A percentile compares a stretch with the other conserved stretches of the same genome.
These are phyloP conservation scores for Petasospora rhodanensis DNA, from an alignment of 1,139 yeast species.

Conservation along the genomic window DNA sequence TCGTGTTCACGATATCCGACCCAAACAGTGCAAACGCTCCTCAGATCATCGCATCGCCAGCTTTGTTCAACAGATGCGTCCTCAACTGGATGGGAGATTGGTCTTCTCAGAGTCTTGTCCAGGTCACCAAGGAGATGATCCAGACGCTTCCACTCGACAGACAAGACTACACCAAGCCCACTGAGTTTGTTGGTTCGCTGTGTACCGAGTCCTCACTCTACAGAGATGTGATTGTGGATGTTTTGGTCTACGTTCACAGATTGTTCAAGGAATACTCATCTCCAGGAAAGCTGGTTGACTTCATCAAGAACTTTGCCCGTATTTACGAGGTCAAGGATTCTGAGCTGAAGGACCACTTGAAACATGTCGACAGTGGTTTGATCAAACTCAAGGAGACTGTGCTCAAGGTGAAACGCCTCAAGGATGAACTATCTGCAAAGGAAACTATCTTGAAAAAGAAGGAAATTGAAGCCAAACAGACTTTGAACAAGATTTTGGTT, in stretches of 20 bases:
- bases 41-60: constrained; percentile 72
- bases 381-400: constrained; percentile 77
- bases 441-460: constrained; percentile 46
- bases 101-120: constrained; percentile 47
- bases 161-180: constrained; percentile 35
- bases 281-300: constrained; percentile 55
- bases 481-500: constrained; percentile 71
- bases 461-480: constrained; percentile 63
- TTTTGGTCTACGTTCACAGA: constrained; percentile 45
- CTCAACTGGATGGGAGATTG: constrained; percentile 89
- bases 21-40: constrained; percentile 38
- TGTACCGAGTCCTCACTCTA: constrained; percentile 27
- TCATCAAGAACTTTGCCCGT: constrained; percentile 44
- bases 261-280: constrained; percentile 26
- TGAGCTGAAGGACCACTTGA: constrained; percentile 60
- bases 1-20: constrained; percentile 71
- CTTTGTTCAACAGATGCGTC: constrained; percentile 87
- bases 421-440: constrained; percentile 50
- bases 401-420: constrained; percentile 60
- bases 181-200: constrained; percentile 20
- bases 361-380: constrained; percentile 70
- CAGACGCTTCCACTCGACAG: constrained; percentile 49
- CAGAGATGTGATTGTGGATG: constrained; percentile 46
- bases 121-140: constrained; percentile 45
- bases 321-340: constrained; percentile 41